Evolutionary conservation across 345 rosid genomes (phyloP), one percentile per base, ranked within the genome.

Genomic region (Angophora floribunda): DNA sequence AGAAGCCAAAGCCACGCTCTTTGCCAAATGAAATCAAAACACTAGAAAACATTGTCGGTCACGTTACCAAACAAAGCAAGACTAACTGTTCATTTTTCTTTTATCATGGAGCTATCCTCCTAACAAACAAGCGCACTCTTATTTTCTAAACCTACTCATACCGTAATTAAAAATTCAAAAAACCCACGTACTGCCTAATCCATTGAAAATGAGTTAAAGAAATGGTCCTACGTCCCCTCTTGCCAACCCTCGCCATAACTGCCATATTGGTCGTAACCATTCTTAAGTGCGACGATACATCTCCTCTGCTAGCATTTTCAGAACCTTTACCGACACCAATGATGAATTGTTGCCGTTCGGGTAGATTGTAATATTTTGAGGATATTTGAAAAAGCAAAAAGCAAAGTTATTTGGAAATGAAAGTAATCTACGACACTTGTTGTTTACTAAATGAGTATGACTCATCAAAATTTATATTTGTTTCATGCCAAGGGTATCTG

Each of bases 261-360:
- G 22, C 63, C 0, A 5, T 4, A 55, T 22, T 0, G 9, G 1
- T 57, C 0, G 6, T 13, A 0, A 57, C 4, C 6, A 0, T 57
- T 57, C 24, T 57, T 24, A 57, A 57, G 63, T 59, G n/a, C 14
- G 3, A 2, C 24, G 65, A 4, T 59, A 24, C 65, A 2, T 24
- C 65, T 59, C 11, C 65, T 24, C 6, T 24, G 3, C 30, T 10
- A 59, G 65, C 13, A 59, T 59, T 59, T 59, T 24, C 13, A 24
- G 3, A 24, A 59, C 14, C 5, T 28, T 59, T 24, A 6, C 65
- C 1, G 0, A 24, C 1, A 0, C n/a, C n/a, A 24, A 59, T 1
- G 3, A 24, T 26, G 65, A 59, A 24, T 59, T 59, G 24, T 59
- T 59, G 65, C 26, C 24, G 9, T 24, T 57, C n/a, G 28, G n/a